Evolutionary conservation across 202 grass and related monocot species (phyloP), one percentile per base, ranked within the genome.

Genomic region (Schoenoplectus triqueter): DNA sequence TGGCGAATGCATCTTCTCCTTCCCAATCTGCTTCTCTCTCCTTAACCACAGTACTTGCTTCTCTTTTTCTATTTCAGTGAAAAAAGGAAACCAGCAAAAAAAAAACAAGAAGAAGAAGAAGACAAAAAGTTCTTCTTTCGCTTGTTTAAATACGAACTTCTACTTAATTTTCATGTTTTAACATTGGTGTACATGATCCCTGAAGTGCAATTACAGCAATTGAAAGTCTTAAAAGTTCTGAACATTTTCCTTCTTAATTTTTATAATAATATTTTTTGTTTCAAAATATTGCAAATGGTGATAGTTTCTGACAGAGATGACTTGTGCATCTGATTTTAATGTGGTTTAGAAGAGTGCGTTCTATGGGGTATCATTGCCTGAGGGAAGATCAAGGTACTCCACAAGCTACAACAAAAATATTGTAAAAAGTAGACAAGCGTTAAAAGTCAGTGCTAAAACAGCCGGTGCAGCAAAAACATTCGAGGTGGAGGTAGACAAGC

Each of bases 401-500:
- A 40, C 48, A 54, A 74, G 78, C 14, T 54, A 69, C 86, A 78
- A 59, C 39, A 87, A 40, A 41, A 82, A 40, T 1, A 84, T 49
- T 31, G 72, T 64, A 15, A 78, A 10, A 86, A 22, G 65, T 14
- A 60, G 87, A 75, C 69, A 60, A 76, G 81, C 80, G 55, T 82
- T 95, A 6, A 90, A 94, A 89, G 84, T 99, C 66, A 92, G 86
- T 60, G 96, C 96, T 10, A 91, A 82, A 79, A 88, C 93, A 0
- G 88, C 93, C 1, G 87, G 90, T 15, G 72, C 92, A 0, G 73
- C 92, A 4, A 98, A 98, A 92, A 94, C 88, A 82, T 93, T 95
- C 21, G 96, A 99, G 88, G 93, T 91, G 14, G 96, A 99, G 64
- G 93, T 99, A 18, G 96, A 99, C 82, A 99, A 99, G 90, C 96